Conservation (phyloP, 345 rosid genomes). For the Psidium friedrichsthalianum region DNA sequence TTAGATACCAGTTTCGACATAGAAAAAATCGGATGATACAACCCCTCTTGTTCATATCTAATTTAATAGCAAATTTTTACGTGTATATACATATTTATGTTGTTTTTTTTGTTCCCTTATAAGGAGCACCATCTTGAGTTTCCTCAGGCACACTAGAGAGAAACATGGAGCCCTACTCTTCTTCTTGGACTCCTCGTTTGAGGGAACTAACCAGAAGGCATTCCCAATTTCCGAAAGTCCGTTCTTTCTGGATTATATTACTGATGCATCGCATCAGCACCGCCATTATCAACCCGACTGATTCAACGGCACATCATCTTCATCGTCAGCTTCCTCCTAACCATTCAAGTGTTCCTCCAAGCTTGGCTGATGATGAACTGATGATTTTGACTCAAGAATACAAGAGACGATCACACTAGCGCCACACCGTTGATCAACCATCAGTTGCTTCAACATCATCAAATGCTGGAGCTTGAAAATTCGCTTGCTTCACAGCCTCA, state of each 20-base stretch:
- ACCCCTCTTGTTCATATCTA: not conserved
- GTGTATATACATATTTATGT: not conserved
- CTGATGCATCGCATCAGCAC: not conserved
- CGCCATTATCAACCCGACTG: not conserved
- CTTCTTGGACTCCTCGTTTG: not conserved
- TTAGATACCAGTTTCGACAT: not conserved
- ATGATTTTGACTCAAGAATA: not conserved
- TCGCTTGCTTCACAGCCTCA: not conserved
- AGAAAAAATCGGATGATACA: not conserved
- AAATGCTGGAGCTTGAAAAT: not conserved
- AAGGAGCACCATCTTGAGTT: not conserved
- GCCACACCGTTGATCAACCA: too few relatives aligned
- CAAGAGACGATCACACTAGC: not conserved
- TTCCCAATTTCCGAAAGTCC: not conserved
- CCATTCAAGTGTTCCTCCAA: not conserved
- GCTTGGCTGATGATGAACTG: too few relatives aligned
- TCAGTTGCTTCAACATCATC: not conserved
- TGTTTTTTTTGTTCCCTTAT: not conserved
- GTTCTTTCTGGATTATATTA: not conserved
- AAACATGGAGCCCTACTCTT: not conserved
- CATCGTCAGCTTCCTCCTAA: not conserved
- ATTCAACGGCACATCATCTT: not conserved
- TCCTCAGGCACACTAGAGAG: not conserved
- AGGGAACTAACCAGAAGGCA: not conserved
- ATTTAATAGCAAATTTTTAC: not conserved